phyloP scores from a whole-genome alignment of 2,329 filamentous ascomycete species.

The Graphiopsis chlorocephala region DNA sequence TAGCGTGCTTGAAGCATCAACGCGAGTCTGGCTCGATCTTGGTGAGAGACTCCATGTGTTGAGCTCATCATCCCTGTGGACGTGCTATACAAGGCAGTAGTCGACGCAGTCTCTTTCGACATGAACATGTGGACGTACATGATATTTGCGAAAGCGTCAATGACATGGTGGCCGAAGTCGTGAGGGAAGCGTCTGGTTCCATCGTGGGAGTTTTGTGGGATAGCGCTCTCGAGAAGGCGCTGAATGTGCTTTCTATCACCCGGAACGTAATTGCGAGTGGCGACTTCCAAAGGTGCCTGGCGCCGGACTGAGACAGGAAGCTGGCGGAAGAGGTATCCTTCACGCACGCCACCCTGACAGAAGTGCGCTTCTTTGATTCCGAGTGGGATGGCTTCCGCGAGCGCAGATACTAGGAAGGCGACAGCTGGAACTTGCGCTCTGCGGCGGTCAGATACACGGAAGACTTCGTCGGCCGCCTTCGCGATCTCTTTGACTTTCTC shows the following conservation, averaged over 20 bases:
- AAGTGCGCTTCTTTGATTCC: slow-evolving; percentile 71
- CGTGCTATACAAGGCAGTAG: slow-evolving; percentile 68
- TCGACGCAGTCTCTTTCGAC: slow-evolving; percentile 52
- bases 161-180: slow-evolving; percentile 33
- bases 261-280: slow-evolving; percentile 51
- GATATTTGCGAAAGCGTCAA: slow-evolving; percentile 58
- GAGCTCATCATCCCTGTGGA: slow-evolving; percentile 65
- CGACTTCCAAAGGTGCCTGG: slow-evolving; percentile 62
- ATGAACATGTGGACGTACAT: slow-evolving; percentile 50
- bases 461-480: slow-evolving; percentile 43
- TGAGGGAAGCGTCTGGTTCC: slow-evolving; percentile 37
- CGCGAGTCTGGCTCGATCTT: slow-evolving; percentile 66
- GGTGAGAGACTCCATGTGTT: slow-evolving; percentile 71
- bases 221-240: slow-evolving; percentile 40
- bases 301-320: slow-evolving; percentile 52
- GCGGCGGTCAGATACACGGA: slow-evolving; percentile 76
- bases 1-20: slow-evolving; percentile 72
- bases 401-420: slow-evolving; percentile 71
- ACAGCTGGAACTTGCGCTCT: slow-evolving; percentile 82
- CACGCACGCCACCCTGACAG: slow-evolving; percentile 82
- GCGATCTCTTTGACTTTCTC: slow-evolving; percentile 44
- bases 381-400: slow-evolving; percentile 67
- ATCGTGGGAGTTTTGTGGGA: slow-evolving; percentile 42
- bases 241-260: slow-evolving; percentile 11
- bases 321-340: slow-evolving; percentile 74